Percentiles rank a stretch among this genome's conserved stretches.
Conservation (phyloP, 805 yeast species). For the Komagataella populi region DNA sequence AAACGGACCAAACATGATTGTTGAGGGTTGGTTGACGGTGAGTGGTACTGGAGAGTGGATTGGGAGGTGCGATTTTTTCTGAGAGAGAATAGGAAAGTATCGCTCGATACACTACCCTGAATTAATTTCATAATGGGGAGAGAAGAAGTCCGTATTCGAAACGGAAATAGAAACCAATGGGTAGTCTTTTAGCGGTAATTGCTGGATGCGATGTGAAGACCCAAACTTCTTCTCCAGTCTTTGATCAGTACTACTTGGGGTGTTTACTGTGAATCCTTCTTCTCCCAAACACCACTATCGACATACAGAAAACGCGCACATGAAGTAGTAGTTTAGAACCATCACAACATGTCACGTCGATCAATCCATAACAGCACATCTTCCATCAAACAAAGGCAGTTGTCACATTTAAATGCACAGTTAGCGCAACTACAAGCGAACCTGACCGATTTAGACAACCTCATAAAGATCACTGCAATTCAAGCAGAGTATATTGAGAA, state of each 20-base stretch:
- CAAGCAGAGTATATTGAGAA: conserved; percentile 25
- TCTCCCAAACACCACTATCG: neutral
- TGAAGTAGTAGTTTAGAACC: neutral
- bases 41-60: neutral
- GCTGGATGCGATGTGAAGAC: neutral
- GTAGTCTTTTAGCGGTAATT: too few species aligned
- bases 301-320: neutral
- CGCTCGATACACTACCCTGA: neutral
- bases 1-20: conserved; percentile 61
- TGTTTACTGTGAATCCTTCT: neutral
- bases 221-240: neutral
- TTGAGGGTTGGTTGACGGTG: neutral
- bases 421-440: conserved; percentile 25
- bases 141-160: too few species aligned
- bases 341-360: neutral
- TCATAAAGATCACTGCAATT: conserved; percentile 21
- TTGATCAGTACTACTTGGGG: too few species aligned
- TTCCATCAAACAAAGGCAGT: conserved; percentile 16
- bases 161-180: neutral
- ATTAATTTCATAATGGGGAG: neutral
- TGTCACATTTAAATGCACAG: conserved; percentile 19
- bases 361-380: neutral
- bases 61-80: neutral
- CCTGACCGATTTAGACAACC: conserved; percentile 22
- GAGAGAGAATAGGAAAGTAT: neutral